These are phyloP conservation scores for Phytophthora pseudosyringae DNA, from an alignment of 352 stramenopile species.

Conservation along the genomic window DNA sequence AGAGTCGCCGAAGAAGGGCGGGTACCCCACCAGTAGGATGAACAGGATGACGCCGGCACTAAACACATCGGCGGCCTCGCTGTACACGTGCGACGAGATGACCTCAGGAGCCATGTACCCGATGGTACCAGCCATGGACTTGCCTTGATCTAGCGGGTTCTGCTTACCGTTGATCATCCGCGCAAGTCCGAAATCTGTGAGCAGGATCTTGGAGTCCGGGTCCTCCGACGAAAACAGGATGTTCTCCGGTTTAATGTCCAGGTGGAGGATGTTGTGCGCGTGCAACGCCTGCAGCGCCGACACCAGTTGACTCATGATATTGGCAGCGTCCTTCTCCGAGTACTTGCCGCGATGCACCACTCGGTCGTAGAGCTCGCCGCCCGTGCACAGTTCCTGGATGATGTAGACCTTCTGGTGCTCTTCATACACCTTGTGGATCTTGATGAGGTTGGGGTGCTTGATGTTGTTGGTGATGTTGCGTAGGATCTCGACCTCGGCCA, in stretches of 20 bases:
- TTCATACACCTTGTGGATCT: slow-evolving; percentile 86
- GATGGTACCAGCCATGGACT: slow-evolving; percentile 77
- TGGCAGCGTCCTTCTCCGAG: slow-evolving; percentile 65
- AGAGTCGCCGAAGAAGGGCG: slow-evolving; percentile 74
- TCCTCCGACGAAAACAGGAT: slow-evolving; percentile 70
- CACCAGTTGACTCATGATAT: slow-evolving; percentile 72
- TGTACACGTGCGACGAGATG: slow-evolving; percentile 72
- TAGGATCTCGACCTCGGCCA: slow-evolving; percentile 81
- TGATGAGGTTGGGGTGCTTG: slow-evolving; percentile 77
- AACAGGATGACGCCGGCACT: slow-evolving; percentile 84
- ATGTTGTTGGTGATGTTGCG: slow-evolving; percentile 86
- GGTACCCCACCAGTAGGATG: slow-evolving; percentile 81
- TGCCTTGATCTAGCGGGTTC: slow-evolving; percentile 65
- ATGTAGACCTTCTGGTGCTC: slow-evolving; percentile 85
- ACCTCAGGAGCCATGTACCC: slow-evolving; percentile 84
- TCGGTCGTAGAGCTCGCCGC: slow-evolving; percentile 79
- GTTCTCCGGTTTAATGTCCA: slow-evolving; percentile 86
- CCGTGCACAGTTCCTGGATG: slow-evolving; percentile 74
- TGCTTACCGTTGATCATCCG: slow-evolving; percentile 78
- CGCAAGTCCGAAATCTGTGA: slow-evolving; percentile 80
- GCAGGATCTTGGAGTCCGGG: slow-evolving; percentile 61
- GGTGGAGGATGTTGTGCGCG: slow-evolving; percentile 77
- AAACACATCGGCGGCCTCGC: slow-evolving; percentile 75
- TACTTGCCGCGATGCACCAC: slow-evolving; percentile 73
- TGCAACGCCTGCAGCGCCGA: slow-evolving; percentile 71